phyloP scores from a whole-genome alignment of 148 eudicot genomes.

The Chenopodium album region DNA sequence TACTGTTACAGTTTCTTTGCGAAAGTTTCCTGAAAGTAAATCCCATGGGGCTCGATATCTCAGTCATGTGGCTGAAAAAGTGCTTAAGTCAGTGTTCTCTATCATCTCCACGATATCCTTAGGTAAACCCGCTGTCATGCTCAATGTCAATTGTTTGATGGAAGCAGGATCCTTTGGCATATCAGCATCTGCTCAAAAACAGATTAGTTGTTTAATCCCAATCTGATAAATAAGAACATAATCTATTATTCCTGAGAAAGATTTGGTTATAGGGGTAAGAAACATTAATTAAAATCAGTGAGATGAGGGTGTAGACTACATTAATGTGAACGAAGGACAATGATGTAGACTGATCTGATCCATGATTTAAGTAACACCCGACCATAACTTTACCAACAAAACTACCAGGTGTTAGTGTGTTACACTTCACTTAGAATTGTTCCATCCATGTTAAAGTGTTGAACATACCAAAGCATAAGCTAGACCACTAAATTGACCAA shows the following conservation, averaged over 20 bases:
- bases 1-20: slow-evolving; percentile 42
- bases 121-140: slow-evolving; percentile 29
- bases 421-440: too few species aligned
- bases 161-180: slow-evolving; percentile 33
- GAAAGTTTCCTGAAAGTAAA: slow-evolving; percentile 37
- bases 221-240: background rate
- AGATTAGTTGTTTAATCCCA: background rate
- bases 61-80: slow-evolving; percentile 42
- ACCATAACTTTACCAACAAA: too few species aligned
- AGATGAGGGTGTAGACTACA: too few species aligned
- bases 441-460: too few species aligned
- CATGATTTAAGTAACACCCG: too few species aligned
- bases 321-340: too few species aligned
- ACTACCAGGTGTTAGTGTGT: too few species aligned
- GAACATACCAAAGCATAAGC: too few species aligned
- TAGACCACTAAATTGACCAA: too few species aligned
- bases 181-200: slow-evolving; percentile 30
- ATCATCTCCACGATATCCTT: slow-evolving; percentile 36
- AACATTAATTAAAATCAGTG: too few species aligned
- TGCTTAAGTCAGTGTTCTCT: slow-evolving; percentile 28
- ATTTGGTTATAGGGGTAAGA: too few species aligned
- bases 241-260: background rate
- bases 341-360: too few species aligned
- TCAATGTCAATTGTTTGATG: slow-evolving; percentile 33
- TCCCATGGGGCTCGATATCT: slow-evolving; percentile 61